Percentiles rank a stretch among this genome's conserved stretches.
phyloP scores from a whole-genome alignment of 2,329 filamentous ascomycete species.

The Ophiognomonia clavigignenti-juglandacearum region DNA sequence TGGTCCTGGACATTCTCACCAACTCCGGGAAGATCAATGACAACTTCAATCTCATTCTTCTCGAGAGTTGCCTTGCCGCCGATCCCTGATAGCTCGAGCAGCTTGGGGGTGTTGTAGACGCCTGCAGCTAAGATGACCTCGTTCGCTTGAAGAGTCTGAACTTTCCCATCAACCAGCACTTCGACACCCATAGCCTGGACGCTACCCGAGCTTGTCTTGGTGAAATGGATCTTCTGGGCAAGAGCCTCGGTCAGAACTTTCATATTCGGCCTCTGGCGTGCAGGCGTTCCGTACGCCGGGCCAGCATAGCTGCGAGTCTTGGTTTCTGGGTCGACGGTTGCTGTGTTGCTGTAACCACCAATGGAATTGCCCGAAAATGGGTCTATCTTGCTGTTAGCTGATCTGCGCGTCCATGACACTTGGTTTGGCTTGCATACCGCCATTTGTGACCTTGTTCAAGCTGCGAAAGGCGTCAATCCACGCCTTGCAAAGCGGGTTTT shows the following conservation, averaged over 20 bases:
- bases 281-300: conserved; percentile 16
- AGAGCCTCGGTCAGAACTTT: conserved; percentile 14
- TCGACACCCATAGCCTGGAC: conserved; percentile 15
- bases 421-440: conserved; percentile 14
- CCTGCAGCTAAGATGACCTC: conserved; percentile 19
- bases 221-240: conserved; percentile 13
- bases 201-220: conserved; percentile 2
- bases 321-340: conserved; percentile 18
- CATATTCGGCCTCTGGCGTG: conserved; percentile 17
- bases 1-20: conserved; percentile 12
- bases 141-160: conserved; percentile 3
- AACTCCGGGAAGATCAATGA: conserved; percentile 2
- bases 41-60: background rate
- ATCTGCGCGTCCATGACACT: background rate
- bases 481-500: conserved; percentile 20
- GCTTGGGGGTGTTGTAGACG: conserved; percentile 18
- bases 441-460: conserved; percentile 18
- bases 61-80: conserved; percentile 1
- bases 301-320: conserved; percentile 20
- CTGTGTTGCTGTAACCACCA: conserved; percentile 20
- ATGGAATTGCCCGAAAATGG: conserved; percentile 20
- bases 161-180: conserved; percentile 14
- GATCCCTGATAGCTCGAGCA: conserved; percentile 20
- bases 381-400: conserved; percentile 9
- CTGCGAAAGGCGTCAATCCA: conserved; percentile 21